Base-by-base conservation (phyloP, 2,329 filamentous ascomycete genomes). In the Ophiocordyceps sinensis region DNA sequence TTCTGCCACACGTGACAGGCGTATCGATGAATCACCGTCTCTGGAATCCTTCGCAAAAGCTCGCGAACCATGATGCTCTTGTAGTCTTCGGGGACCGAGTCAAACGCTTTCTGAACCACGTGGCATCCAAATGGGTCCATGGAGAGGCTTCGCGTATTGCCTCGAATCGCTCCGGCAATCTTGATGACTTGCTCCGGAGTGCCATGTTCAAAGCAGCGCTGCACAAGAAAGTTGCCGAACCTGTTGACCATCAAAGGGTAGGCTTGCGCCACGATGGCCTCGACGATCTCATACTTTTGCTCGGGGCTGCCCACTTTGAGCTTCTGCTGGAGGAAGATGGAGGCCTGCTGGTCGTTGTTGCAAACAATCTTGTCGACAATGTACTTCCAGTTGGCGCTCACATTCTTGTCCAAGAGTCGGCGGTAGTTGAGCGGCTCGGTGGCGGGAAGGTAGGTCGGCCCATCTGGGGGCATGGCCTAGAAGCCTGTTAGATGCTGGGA, bases 1-100 rank as follows among this genome's bases (percentile, higher is more conserved):
- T 98, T 98, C 68, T 98, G 91, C 91, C 91, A 98, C 47, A 98
- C 91, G 61, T 98, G 91, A 56, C 91, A 98, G 44, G 91, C 91
- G 64, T 98, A 98, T 50, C 93, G 84, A 64, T 98, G 93, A 56
- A 98, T 91, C 48, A 98, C 88, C 3, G 91, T 98, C 63, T 98
- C 89, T 0, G 89, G 91, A 48, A 98, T 98, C 42, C 87, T 82
- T 46, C 87, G 85, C 43, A 98, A 77, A 23, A 98, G 73, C 58
- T 98, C 91, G 57, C 94, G 86, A n/a, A 98, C 91, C 88, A 98
- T 96, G 57, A 91, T 82, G 12, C 87, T 85, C 65, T 98, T 98
- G 71, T 95, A 94, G 51, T 94, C 85, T 60, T 98, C 93, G 0
- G 91, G 86, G 26, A 98, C 91, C 41, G 85, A 93, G 60, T 98